A percentile compares a stretch with the other conserved stretches of the same genome.
These are phyloP conservation scores for Dactylellina parvicollis DNA, from an alignment of 2,329 filamentous ascomycete species.

Conservation along the genomic window DNA sequence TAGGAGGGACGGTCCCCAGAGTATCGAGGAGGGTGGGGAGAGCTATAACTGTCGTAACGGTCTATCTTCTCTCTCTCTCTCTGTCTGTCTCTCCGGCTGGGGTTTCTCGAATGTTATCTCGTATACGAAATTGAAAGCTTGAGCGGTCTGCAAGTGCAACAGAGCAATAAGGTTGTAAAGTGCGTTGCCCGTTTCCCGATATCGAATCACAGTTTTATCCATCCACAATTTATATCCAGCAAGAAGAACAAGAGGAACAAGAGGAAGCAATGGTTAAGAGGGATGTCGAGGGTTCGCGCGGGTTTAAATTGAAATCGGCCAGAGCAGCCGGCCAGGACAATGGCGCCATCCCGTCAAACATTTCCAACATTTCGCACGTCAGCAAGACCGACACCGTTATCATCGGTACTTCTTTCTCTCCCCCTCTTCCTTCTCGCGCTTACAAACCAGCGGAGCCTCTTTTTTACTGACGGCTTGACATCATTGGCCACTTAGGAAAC, in stretches of 20 bases:
- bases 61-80: too few species aligned
- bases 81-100: background rate
- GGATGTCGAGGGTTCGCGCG: conserved; percentile 35
- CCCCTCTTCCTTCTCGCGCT: conserved; percentile 21
- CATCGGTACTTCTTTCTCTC: conserved; percentile 61
- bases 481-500: conserved; percentile 64
- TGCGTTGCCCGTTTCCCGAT: too few species aligned
- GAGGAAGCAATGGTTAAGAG: conserved; percentile 36
- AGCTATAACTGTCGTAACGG: too few species aligned
- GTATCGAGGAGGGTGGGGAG: background rate
- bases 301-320: conserved; percentile 43
- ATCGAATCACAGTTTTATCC: too few species aligned
- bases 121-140: too few species aligned
- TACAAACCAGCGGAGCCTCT: background rate
- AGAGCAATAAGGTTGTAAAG: too few species aligned
- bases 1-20: conserved; percentile 12
- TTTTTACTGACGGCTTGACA: background rate
- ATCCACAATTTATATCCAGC: too few species aligned
- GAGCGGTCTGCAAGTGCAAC: too few species aligned
- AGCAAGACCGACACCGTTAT: conserved; percentile 62
- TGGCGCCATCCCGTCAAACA: conserved; percentile 55
- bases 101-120: too few species aligned
- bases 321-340: conserved; percentile 52
- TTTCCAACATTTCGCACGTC: conserved; percentile 53
- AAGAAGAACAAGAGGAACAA: conserved; percentile 3